phyloP scores from a whole-genome alignment of 495 filamentous ascomycete genomes.

The Lasiosphaeriaceae sp. region DNA sequence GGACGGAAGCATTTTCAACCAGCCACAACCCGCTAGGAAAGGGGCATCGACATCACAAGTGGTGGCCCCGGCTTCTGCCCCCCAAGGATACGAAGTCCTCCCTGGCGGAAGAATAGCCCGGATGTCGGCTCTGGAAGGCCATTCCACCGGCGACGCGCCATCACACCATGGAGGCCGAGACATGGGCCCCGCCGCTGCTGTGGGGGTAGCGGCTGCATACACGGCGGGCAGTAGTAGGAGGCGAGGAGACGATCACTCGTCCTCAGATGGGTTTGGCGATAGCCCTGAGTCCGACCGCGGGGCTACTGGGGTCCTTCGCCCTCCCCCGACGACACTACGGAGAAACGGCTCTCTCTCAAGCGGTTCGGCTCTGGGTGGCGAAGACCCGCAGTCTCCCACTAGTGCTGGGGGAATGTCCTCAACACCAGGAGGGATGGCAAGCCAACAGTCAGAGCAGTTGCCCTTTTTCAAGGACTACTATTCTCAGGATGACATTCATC shows the following conservation, averaged over 20 bases:
- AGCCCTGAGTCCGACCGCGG: conserved; percentile 70
- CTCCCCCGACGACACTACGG: conserved; percentile 53
- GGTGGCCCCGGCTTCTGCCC: conserved; percentile 34
- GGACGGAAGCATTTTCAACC: conserved; percentile 71
- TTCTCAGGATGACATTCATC: conserved; percentile 91
- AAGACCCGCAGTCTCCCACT: conserved; percentile 71
- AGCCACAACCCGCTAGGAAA: conserved; percentile 73
- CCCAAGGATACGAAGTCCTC: conserved; percentile 65
- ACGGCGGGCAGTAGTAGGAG: conserved; percentile 32
- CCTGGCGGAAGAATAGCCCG: conserved; percentile 88
- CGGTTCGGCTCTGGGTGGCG: conserved; percentile 66
- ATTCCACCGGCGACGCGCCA: conserved; percentile 57
- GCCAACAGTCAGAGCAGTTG: conserved; percentile 91
- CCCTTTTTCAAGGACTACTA: conserved; percentile 98
- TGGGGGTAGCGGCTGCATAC: conserved; percentile 36
- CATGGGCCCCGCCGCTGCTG: conserved; percentile 19
- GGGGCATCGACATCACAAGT: conserved; percentile 34
- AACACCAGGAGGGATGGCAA: conserved; percentile 74
- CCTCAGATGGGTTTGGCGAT: conserved; percentile 75
- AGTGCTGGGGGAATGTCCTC: conserved; percentile 77
- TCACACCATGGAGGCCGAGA: conserved; percentile 42
- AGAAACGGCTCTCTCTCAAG: conserved; percentile 89
- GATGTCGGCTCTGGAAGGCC: conserved; percentile 88
- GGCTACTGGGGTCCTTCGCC: conserved; percentile 51
- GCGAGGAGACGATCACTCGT: conserved; percentile 68